phyloP scores from a whole-genome alignment of 306 rosid species.

The Acacia melanoxylon region DNA sequence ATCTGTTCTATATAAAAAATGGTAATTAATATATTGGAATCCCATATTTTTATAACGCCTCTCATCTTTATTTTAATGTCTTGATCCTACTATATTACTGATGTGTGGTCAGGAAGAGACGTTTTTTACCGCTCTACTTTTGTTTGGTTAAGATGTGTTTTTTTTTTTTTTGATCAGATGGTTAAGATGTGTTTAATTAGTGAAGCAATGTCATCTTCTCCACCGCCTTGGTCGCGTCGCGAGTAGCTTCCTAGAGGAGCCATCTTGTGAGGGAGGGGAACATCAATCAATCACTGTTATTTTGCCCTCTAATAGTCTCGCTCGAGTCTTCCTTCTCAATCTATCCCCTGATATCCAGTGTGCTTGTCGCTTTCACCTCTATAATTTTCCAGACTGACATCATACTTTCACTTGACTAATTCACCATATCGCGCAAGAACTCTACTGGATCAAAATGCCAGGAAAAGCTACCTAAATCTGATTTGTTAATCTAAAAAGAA shows the following conservation, averaged over 20 bases:
- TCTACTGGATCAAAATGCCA: not conserved
- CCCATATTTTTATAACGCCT: no score
- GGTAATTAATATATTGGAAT: no score
- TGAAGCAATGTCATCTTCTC: not conserved
- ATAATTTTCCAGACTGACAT: not conserved
- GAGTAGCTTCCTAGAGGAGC: not conserved
- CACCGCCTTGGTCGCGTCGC: not conserved
- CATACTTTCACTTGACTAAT: not conserved
- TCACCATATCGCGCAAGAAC: not conserved
- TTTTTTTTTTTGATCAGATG: no score
- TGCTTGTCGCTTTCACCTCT: not conserved
- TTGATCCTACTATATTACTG: no score
- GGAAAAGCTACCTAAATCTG: not conserved
- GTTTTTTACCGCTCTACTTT: no score
- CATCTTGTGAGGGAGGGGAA: not conserved
- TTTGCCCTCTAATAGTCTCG: not conserved
- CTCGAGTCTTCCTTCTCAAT: not conserved
- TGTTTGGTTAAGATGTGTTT: no score
- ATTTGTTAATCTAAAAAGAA: not conserved
- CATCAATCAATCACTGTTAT: not conserved
- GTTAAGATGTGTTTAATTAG: no score
- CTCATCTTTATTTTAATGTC: no score
- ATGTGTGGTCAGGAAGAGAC: no score
- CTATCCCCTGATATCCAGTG: not conserved
- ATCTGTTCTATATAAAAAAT: no score